Percentiles rank a stretch among this genome's conserved stretches.
These are phyloP conservation scores for Diplodia mutila DNA, from an alignment of 2,329 filamentous ascomycete genomes.

Conservation along the genomic window DNA sequence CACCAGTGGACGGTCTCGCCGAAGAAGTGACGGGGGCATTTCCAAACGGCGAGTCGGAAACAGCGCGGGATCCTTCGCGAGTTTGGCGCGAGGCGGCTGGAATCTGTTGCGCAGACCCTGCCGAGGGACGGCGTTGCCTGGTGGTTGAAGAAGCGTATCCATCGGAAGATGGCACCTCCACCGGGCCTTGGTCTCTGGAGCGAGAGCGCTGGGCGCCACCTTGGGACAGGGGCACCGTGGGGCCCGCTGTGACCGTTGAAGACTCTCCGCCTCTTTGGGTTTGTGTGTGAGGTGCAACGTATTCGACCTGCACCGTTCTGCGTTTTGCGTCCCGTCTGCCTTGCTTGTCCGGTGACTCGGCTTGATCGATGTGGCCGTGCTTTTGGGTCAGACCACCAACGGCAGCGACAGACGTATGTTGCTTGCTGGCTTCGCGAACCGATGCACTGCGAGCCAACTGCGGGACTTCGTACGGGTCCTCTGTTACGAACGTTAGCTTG, in stretches of 20 bases:
- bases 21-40: conserved; percentile 48
- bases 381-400: conserved; percentile 70
- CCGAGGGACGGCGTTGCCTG: conserved; percentile 30
- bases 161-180: conserved; percentile 45
- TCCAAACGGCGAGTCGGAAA: conserved; percentile 50
- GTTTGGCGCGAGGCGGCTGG: conserved; percentile 42
- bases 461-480: conserved; percentile 62
- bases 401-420: conserved; percentile 52
- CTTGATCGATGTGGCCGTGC: conserved; percentile 72
- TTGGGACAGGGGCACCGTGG: conserved; percentile 30
- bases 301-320: conserved; percentile 95
- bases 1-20: conserved; percentile 76
- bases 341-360: conserved; percentile 65
- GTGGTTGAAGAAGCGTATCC: conserved; percentile 39
- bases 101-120: conserved; percentile 29
- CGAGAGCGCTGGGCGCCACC: conserved; percentile 53
- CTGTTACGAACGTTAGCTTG: conserved; percentile 35
- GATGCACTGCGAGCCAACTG: conserved; percentile 83
- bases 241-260: conserved; percentile 33
- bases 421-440: conserved; percentile 82
- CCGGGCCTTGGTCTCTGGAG: conserved; percentile 59
- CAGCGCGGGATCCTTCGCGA: conserved; percentile 56
- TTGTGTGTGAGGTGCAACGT: conserved; percentile 87
- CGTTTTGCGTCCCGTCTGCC: conserved; percentile 85
- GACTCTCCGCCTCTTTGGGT: conserved; percentile 71